Evolutionary conservation across 1,284 basidiomycete genomes (phyloP).

Genomic region (Ustilago shanxiensis): DNA sequence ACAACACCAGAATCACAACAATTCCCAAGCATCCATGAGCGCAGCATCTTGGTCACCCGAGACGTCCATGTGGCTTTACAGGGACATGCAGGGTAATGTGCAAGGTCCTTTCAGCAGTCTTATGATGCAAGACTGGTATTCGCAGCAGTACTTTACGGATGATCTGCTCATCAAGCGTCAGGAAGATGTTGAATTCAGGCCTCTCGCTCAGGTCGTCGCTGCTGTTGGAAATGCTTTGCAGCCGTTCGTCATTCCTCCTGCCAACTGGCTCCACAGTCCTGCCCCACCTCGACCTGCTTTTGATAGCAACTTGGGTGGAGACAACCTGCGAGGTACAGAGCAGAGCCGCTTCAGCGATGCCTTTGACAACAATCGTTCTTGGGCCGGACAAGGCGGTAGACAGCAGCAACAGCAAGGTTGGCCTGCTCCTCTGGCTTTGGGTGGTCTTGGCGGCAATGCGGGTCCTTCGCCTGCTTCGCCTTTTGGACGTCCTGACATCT

Average conservation of each 20-base stretch:
- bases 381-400: slow-evolving; percentile 21
- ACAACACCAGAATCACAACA: slow-evolving; percentile 8
- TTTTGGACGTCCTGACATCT: slow-evolving; percentile 38
- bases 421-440: slow-evolving; percentile 32
- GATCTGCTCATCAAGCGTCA: slow-evolving; percentile 86
- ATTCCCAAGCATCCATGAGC: slow-evolving; percentile 22
- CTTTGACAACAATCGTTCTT: slow-evolving; percentile 26
- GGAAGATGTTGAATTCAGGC: slow-evolving; percentile 69
- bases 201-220: slow-evolving; percentile 69
- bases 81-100: slow-evolving; percentile 87
- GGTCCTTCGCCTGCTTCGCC: slow-evolving; percentile 43
- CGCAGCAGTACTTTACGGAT: slow-evolving; percentile 88
- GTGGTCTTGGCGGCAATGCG: slow-evolving; percentile 29
- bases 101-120: slow-evolving; percentile 95
- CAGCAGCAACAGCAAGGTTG: slow-evolving; percentile 48
- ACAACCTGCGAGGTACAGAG: slow-evolving; percentile 25
- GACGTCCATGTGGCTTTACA: slow-evolving; percentile 87
- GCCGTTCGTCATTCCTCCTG: slow-evolving; percentile 70
- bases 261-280: slow-evolving; percentile 39
- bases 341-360: slow-evolving; percentile 40
- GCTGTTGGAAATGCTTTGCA: slow-evolving; percentile 64
- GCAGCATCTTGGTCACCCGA: slow-evolving; percentile 72
- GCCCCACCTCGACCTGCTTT: slow-evolving; percentile 21
- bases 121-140: slow-evolving; percentile 96
- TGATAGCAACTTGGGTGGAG: slow-evolving; percentile 18